phyloP scores from a whole-genome alignment of 352 stramenopile species.

The Globisporangium nagaii region DNA sequence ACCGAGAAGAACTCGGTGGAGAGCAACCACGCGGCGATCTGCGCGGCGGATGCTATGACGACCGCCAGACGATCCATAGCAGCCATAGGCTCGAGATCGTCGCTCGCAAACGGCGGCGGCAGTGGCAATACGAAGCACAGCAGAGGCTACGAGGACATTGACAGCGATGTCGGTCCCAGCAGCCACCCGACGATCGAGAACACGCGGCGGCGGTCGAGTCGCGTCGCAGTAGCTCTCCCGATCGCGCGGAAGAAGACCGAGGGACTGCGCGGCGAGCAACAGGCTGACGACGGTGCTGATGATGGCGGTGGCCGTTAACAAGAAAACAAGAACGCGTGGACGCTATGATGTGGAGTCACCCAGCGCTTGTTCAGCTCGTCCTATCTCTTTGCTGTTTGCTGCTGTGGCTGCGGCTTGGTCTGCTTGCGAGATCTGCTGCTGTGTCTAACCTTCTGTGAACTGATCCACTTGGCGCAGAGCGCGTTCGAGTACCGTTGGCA shows the following conservation, averaged over 20 bases:
- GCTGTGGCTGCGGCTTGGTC: neutral
- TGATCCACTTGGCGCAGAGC: constrained; percentile 58
- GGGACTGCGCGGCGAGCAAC: neutral
- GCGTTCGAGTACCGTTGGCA: constrained; percentile 58
- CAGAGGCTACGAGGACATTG: constrained; percentile 1
- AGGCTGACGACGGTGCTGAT: neutral
- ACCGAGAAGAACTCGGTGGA: constrained; percentile 38
- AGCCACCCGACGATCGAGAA: constrained; percentile 1
- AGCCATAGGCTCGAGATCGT: neutral
- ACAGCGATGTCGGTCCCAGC: constrained; percentile 1
- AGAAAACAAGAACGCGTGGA: neutral
- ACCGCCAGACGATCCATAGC: neutral
- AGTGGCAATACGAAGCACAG: neutral
- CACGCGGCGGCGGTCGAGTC: constrained; percentile 6
- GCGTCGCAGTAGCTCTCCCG: neutral
- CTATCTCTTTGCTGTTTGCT: neutral
- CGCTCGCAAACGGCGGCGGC: neutral
- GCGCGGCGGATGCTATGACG: constrained; percentile 8
- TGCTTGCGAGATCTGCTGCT: neutral
- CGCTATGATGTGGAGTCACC: neutral
- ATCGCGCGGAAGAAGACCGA: neutral
- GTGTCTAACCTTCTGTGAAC: constrained; percentile 22
- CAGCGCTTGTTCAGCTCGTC: neutral
- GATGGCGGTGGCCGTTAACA: too few relatives aligned
- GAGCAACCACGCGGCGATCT: constrained; percentile 19